Evolutionary conservation across 1,284 basidiomycete genomes (phyloP).

Genomic region (Thelephora terrestris): DNA sequence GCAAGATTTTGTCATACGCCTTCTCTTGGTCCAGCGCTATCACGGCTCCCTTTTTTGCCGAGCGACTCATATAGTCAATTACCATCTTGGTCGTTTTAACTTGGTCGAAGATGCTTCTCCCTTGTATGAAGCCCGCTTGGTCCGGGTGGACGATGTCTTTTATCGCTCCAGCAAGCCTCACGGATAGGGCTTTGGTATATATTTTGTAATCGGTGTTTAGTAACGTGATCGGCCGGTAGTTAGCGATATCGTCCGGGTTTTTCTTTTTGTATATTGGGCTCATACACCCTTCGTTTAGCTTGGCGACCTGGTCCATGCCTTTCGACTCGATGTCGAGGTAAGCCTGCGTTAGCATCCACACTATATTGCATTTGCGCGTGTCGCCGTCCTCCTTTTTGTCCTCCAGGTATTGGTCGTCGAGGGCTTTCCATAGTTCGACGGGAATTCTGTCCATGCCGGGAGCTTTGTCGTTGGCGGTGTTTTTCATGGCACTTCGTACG

Average conservation of each 20-base stretch:
- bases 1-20: too few relatives aligned
- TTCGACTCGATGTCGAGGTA: conserved; percentile 13
- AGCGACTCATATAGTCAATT: conserved; percentile 15
- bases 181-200: conserved; percentile 14
- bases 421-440: background rate
- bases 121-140: conserved; percentile 23
- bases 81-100: conserved; percentile 13
- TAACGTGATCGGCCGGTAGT: conserved; percentile 25
- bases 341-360: conserved; percentile 4
- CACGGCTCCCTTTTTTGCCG: conserved; percentile 16
- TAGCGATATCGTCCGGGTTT: conserved; percentile 15
- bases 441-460: background rate
- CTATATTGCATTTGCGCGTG: conserved; percentile 5
- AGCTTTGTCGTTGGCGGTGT: background rate
- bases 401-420: background rate
- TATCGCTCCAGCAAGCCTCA: conserved; percentile 9
- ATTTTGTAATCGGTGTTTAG: conserved; percentile 25
- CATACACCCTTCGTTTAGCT: conserved; percentile 24
- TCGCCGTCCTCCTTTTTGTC: background rate
- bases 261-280: conserved; percentile 27
- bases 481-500: background rate
- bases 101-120: conserved; percentile 16
- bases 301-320: conserved; percentile 4
- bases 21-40: too few relatives aligned
- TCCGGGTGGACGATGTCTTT: conserved; percentile 12